Base-by-base conservation (phyloP, 495 filamentous ascomycete species). In the Aspergillus campestris region DNA sequence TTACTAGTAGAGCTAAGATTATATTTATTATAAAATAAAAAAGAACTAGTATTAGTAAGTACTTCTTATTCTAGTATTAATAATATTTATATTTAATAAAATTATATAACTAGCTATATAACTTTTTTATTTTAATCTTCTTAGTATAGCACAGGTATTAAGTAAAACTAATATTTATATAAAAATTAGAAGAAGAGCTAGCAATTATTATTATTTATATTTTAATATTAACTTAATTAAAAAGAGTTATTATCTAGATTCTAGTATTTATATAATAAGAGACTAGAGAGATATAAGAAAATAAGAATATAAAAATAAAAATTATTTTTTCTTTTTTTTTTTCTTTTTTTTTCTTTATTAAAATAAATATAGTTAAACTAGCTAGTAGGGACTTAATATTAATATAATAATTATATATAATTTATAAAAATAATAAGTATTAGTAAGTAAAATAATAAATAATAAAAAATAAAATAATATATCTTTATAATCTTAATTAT, bases 401-500 rank as follows among this genome's bases (percentile, higher is more conserved):
- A 45, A 37, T 14, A 24, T 14, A 28, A 11, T 45, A 29, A 3
- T 27, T 45, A 45, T 45, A 38, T 30, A 12, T 27, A 30, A 45
- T 9, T 6, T 42, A 45, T 38, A 13, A 29, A 5, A 28, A 37
- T 27, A 13, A 30, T 28, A 24, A 37, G 8, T n/a, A n/a, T n/a
- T n/a, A 34, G 7, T 35, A 44, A 12, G n/a, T 13, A 7, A 24
- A 8, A 44, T 6, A 34, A 29, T 44, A 12, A 30, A 34, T 35
- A 12, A 24, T 24, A 27, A 38, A 37, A 30, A 38, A 12, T 9
- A 45, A 14, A 11, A 38, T 7, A 8, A 37, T 38, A 5, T 37
- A 45, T 13, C 27, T 38, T 31, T 24, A 38, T 29, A 45, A 37
- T 45, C 13, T 45, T 45, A 37, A 38, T 38, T 38, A 8, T 6